Conservation (phyloP, 768 basidiomycete genomes). For the Tulasnella sp. region DNA sequence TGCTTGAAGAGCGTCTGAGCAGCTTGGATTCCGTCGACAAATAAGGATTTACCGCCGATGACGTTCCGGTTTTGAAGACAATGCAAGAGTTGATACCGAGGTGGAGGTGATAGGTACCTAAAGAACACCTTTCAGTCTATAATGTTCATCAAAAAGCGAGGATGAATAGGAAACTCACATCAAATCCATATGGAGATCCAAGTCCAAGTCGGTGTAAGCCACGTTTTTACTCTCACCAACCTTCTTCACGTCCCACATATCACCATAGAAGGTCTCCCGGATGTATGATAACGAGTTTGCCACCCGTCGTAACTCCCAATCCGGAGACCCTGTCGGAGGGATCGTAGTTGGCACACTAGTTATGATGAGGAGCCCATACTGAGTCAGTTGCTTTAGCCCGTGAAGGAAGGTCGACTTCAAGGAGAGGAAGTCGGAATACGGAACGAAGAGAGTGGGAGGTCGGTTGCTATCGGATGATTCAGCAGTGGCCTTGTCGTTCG, state of each 20-base stretch:
- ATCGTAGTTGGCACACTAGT: conserved; percentile 51
- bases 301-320: conserved; percentile 57
- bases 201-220: conserved; percentile 83
- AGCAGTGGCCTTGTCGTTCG: too few species aligned
- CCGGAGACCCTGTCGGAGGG: conserved; percentile 39
- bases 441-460: conserved; percentile 35
- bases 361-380: conserved; percentile 65
- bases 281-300: conserved; percentile 64
- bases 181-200: conserved; percentile 89
- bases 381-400: conserved; percentile 59
- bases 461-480: conserved; percentile 23
- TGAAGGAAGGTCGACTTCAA: conserved; percentile 38
- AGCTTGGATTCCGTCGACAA: conserved; percentile 68
- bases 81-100: conserved; percentile 86
- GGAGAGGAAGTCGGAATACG: conserved; percentile 41
- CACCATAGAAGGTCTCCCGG: conserved; percentile 81
- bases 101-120: conserved; percentile 86
- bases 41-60: conserved; percentile 71
- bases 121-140: neutral
- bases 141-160: neutral
- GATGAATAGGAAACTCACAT: conserved; percentile 44
- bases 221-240: conserved; percentile 70
- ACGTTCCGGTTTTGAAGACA: conserved; percentile 72
- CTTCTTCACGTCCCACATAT: conserved; percentile 79
- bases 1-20: conserved; percentile 42